These are phyloP conservation scores for Penicillium flavigenum DNA, from an alignment of 495 filamentous ascomycete species.

Conservation along the genomic window DNA sequence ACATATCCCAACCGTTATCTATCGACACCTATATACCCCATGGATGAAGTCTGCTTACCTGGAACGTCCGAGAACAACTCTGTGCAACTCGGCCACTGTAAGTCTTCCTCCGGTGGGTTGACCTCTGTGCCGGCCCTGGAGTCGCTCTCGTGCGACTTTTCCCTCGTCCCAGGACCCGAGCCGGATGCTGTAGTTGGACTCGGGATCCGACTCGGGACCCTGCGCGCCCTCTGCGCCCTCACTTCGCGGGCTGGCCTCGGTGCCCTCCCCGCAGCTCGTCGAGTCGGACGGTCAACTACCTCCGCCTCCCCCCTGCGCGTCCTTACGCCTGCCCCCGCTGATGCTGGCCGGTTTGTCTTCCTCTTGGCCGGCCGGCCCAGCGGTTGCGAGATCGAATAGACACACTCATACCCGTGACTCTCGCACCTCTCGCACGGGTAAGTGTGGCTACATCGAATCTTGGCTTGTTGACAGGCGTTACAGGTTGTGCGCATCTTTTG, in stretches of 20 bases:
- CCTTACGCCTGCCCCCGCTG: slow-evolving; percentile 1
- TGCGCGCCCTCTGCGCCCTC: not conserved
- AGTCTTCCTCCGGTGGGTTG: not conserved
- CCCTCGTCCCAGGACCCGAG: not conserved
- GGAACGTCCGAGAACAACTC: not conserved
- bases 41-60: not conserved
- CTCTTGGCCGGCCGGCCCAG: slow-evolving; percentile 46
- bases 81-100: not conserved
- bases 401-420: slow-evolving; percentile 43
- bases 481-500: slow-evolving; percentile 47
- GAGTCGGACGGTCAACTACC: slow-evolving; percentile 18
- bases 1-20: not conserved
- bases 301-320: slow-evolving; percentile 4
- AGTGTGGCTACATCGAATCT: slow-evolving; percentile 50
- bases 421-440: slow-evolving; percentile 46
- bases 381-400: slow-evolving; percentile 49
- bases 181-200: not conserved
- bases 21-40: not conserved
- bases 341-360: slow-evolving; percentile 15
- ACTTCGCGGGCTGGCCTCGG: not conserved
- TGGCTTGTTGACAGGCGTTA: slow-evolving; percentile 50
- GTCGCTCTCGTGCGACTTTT: not conserved
- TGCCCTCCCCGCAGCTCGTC: not conserved
- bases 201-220: not conserved
- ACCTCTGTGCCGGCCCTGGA: slow-evolving; percentile 2